Base-by-base conservation (phyloP, 192 early-diverging fungal species). In the Linnemannia exigua region DNA sequence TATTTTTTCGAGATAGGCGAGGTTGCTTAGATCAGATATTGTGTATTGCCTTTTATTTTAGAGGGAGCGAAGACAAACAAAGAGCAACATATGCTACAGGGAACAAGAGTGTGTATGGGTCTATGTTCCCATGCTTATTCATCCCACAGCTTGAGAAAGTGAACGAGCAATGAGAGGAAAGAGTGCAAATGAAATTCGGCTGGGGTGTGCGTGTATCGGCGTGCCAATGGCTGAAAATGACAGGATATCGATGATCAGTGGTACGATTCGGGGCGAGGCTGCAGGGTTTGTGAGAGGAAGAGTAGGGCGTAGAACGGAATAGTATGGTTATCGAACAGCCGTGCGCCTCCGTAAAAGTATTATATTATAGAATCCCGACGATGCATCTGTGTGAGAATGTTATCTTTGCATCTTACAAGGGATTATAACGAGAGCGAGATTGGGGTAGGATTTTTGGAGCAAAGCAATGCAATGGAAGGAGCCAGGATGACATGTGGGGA, bases 401-500 rank as follows among this genome's bases (percentile, higher is more conserved):
- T 47, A 1, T 51, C 0, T 19, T 15, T 61, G 11, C 41, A 61
- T 28, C 54, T 31, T 22, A 7, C 20, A 5, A 25, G 25, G 9
- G 28, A 31, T 2, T 12, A 31, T n/a, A 63, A 63, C 28, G 9
- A 63, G 58, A 31, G 58, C 9, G 48, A 14, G 58, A 31, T 63
- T 63, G 58, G 58, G 58, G 58, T 31, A 33, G 9, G 54, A 63
- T 31, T 52, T 52, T 58, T 28, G 54, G 58, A 63, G 28, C 12
- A 63, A 25, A 63, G 54, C n/a, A n/a, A n/a, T n/a, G n/a, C n/a
- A n/a, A n/a, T n/a, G n/a, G 54, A 25, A 44, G 9, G 41, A 44
- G 41, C 41, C 28, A 33, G 58, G 58, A 63, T 63, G 58, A 63
- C 58, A 63, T 63, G 58, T 63, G 58, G 58, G 28, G 58, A 31